Evolutionary conservation across 1,139 yeast genomes (phyloP), one percentile per base, ranked within the genome.

Genomic region (Fermentozyma sake): DNA sequence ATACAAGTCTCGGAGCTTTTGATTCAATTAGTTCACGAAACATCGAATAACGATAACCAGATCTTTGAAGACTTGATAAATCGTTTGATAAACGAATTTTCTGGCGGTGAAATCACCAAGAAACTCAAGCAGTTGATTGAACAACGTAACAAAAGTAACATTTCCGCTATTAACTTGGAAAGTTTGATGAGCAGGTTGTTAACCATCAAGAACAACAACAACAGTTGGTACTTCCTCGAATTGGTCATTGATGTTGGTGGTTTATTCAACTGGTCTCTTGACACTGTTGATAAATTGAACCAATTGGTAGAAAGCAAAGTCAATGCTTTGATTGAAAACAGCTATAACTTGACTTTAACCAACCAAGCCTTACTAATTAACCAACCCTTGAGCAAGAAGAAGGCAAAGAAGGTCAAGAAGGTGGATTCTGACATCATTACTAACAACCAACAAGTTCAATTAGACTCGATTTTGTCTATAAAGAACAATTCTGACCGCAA

Each of bases 161-260:
- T 38, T 10, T 46, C 45, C 24, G 40, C 52, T 49, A 44, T 50
- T 30, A 56, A 67, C 38, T 50, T 71, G 40, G 69, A 70, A 33
- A 54, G 56, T 21, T 61, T 79, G 31, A 51, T 62, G 31, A 49
- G 42, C 28, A 50, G 48, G 16, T 48, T 60, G 20, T 44, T 59
- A 27, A 39, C 42, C 26, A 39, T 57, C 24, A 49, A 57, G 34
- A 37, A 40, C 27, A 52, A 42, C 30, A 38, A 42, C 22, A 67
- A 66, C 37, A 80, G 83, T 14, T 79, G 79, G 72, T 69, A 65
- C 31, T 54, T 82, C 14, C 57, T 81, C 29, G 74, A 79, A 29
- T 66, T 78, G 18, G 66, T 82, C 24, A 68, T 83, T 31, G 93
- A 82, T 50, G 77, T 83, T 5, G 82, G 80, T 30, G 93, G 93